Base-by-base conservation (phyloP, 2,329 filamentous ascomycete species). In the Ophiostoma piceae region DNA sequence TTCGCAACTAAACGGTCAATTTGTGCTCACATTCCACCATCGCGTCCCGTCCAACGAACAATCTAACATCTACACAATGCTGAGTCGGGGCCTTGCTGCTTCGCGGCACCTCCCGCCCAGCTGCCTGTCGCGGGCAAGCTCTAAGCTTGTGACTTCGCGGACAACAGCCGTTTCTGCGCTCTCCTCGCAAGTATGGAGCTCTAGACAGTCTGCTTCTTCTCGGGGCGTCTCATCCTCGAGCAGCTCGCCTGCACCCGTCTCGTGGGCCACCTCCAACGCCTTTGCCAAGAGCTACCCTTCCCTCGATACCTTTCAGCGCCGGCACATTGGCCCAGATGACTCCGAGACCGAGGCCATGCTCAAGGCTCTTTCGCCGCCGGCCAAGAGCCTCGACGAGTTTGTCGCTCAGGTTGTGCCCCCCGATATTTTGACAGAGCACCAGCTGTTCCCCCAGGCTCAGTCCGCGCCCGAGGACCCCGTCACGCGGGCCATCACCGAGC, bases 291-390 rank as follows among this genome's bases (percentile, higher is more conserved):
- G 73, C 71, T 74, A 67, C 51, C 71, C 68, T 32, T 60, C 76
- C 22, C 81, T 87, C 70, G 87, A 90, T 76, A 87, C 87, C 57
- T 96, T 97, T 76, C 84, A 90, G 69, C 85, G 90, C 71, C 88
- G 94, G 67, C 94, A 97, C 80, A 96, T 97, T 80, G 94, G 94
- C 0, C 93, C 93, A 3, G 88, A 90, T 68, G 84, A 89, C 43
- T 81, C 84, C 64, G 88, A 91, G 69, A 86, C 88, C 0, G 82
- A 88, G 74, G 83, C 88, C 76, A 97, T 98, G 94, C 87, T 97
- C 71, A 86, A 89, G 75, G 85, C 85, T 1, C 83, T 98, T 57
- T 89, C 92, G 71, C 92, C 92, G 22, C 91, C 92, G 0, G 90
- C 84, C 11, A 82, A 84, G 72, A 89, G 84, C 65, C 79, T 98